Evolutionary conservation across 2,329 filamentous ascomycete species (phyloP), one percentile per base, ranked within the genome.

Genomic region (Colletotrichum coccodes): DNA sequence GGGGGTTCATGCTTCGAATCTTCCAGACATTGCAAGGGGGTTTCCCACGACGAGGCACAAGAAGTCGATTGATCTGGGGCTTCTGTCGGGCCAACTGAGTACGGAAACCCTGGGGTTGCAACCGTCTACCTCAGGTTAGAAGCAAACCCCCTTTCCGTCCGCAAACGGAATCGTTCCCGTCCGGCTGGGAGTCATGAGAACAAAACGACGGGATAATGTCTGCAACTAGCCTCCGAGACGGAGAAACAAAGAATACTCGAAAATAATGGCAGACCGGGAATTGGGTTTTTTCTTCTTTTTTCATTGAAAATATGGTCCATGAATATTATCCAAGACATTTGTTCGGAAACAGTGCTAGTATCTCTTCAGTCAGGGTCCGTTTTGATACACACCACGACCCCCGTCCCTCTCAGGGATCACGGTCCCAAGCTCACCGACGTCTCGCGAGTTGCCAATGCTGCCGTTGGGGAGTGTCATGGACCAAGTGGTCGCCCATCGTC

Each of bases 151-250:
- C 26, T 47, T 64, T 42, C 54, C 65, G 60, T 60, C 53, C 40
- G 65, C 65, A 65, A 68, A 68, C 65, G 65, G 65, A 65, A 60
- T 64, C 46, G 28, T 53, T 58, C 53, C 60, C 53, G 38, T 38
- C 26, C 4, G 16, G n/a, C 5, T 30, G 9, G 23, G 32, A 60
- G 61, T 60, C 60, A 65, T 59, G 65, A 42, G 65, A 49, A 65
- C 65, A 65, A 65, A 65, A 53, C 65, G 36, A 54, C 61, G 46
- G 47, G 44, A 40, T 32, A 46, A 18, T 12, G 34, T 54, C 65
- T 68, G 60, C 65, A 56, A 59, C 30, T 68, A 68, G 65, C 65
- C 61, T 60, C 32, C 14, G 4, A 18, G 38, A 50, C 40, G 23
- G 21, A n/a, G 26, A 56, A 40, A 46, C 11, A 46, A n/a, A 32